Base-by-base conservation (phyloP, 192 early-diverging fungal species). In the Coemansia sp. region DNA sequence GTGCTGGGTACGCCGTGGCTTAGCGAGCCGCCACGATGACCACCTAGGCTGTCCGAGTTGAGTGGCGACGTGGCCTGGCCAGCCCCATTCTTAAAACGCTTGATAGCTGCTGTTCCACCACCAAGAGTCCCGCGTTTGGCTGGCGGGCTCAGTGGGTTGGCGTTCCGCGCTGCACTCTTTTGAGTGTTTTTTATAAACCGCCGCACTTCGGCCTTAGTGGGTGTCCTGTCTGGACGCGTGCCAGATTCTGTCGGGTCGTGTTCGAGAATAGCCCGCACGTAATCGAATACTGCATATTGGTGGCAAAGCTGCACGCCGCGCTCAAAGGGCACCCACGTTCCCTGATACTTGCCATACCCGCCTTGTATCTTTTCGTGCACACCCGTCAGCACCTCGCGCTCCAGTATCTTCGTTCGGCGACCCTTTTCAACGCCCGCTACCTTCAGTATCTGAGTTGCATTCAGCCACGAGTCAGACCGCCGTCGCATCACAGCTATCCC, bases 261-360 rank as follows among this genome's bases (percentile, higher is more conserved):
- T 18, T 96, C 90, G 22, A 97, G 79, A 23, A 98, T 71, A 0
- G 94, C 92, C 49, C 85, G 77, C 41, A 99, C 72, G 12, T 89
- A 49, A 5, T 83, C 58, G 52, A 89, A 83, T 10, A 97, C 93
- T n/a, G 80, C 76, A 69, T 93, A 98, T 53, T 90, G 86, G 60
- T 83, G 58, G 21, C 94, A 94, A 0, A 99, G 73, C 49, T 86
- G 78, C 6, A 92, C 84, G n/a, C 91, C 94, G 10, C 91, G 84
- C 32, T 85, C 83, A 69, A 89, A 92, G 3, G 97, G 97, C 7
- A 99, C 88, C 88, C 88, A 90, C 7, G 87, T 94, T 68, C 97
- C 96, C 83, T 96, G 97, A 73, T 97, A 98, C 82, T 95, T 96
- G 59, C 96, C 96, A 73, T 98, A 98, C 12, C 97, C 97, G 14